A percentile compares a stretch with the other conserved stretches of the same genome.
Evolutionary conservation across 345 rosid species (phyloP).

Genomic region (Linum usitatissimum): DNA sequence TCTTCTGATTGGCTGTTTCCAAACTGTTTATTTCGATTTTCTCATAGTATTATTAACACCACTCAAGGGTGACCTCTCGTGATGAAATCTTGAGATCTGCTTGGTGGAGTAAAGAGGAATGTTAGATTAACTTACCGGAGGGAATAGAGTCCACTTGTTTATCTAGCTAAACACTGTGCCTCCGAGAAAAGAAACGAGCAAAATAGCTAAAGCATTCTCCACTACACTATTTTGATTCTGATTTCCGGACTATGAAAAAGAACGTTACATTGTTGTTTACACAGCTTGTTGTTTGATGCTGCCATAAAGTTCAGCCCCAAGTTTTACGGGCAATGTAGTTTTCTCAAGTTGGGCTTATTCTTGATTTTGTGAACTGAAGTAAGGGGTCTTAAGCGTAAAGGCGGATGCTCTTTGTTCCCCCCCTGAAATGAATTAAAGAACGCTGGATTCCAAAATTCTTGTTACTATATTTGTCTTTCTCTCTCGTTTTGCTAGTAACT

Average conservation of each 20-base stretch:
- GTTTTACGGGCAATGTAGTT: no score
- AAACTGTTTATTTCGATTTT: constrained; percentile 3
- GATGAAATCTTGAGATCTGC: background rate
- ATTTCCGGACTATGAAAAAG: constrained; percentile 2
- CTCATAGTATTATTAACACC: background rate
- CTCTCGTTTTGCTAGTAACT: background rate
- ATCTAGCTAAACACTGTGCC: background rate
- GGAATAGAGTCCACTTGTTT: background rate
- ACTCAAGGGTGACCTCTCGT: background rate
- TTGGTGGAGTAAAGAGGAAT: background rate
- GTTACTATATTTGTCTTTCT: constrained; percentile 16
- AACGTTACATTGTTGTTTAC: constrained; percentile 10
- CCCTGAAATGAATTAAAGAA: background rate
- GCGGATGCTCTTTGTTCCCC: constrained; percentile 29
- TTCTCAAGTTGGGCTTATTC: constrained; percentile 4
- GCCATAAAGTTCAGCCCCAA: background rate
- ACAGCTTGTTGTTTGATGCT: constrained; percentile 10
- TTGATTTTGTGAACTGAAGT: constrained; percentile 20
- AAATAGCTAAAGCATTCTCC: background rate
- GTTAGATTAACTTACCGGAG: background rate
- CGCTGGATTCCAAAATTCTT: constrained; percentile 8
- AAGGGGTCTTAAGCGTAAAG: constrained; percentile 17
- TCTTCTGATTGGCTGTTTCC: constrained; percentile 13
- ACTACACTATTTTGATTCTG: background rate
- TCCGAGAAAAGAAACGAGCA: background rate